Evolutionary conservation across 306 rosid genomes (phyloP).

Genomic region (Cucurbita maxima): DNA sequence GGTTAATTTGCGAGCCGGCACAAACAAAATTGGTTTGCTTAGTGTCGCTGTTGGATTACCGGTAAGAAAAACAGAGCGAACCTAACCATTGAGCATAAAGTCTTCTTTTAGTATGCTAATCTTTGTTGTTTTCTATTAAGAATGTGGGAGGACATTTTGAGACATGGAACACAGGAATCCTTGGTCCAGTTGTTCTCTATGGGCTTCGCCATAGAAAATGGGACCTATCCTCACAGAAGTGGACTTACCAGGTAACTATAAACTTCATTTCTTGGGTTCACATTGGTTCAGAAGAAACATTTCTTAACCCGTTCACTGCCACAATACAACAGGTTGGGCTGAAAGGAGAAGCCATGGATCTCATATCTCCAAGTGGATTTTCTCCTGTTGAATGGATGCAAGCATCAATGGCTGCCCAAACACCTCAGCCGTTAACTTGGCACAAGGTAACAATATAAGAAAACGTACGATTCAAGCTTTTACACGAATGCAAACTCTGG

Average conservation of each 20-base stretch:
- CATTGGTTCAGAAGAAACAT: background rate
- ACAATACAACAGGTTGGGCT: conserved; percentile 60
- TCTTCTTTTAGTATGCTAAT: background rate
- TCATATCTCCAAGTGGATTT: conserved; percentile 49
- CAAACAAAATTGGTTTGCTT: conserved; percentile 65
- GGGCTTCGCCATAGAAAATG: conserved; percentile 79
- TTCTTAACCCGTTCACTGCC: conserved; percentile 1
- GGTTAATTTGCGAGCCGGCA: conserved; percentile 66
- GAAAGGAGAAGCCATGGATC: conserved; percentile 88
- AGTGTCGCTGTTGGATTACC: conserved; percentile 95
- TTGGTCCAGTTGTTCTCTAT: conserved; percentile 90
- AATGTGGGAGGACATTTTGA: conserved; percentile 93
- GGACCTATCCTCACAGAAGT: conserved; percentile 87
- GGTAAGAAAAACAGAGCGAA: conserved; percentile 14
- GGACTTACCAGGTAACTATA: conserved; percentile 76
- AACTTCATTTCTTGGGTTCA: background rate
- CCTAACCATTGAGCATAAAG: background rate
- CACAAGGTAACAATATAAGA: conserved; percentile 43
- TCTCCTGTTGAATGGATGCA: conserved; percentile 76
- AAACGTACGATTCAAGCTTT: background rate
- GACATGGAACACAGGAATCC: conserved; percentile 93
- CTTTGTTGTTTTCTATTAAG: conserved; percentile 20
- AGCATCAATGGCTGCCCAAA: conserved; percentile 48
- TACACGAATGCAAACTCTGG: background rate
- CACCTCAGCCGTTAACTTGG: conserved; percentile 84